Evolutionary conservation across 768 basidiomycete species (phyloP).

Genomic region (Phanerochaete carnosa): DNA sequence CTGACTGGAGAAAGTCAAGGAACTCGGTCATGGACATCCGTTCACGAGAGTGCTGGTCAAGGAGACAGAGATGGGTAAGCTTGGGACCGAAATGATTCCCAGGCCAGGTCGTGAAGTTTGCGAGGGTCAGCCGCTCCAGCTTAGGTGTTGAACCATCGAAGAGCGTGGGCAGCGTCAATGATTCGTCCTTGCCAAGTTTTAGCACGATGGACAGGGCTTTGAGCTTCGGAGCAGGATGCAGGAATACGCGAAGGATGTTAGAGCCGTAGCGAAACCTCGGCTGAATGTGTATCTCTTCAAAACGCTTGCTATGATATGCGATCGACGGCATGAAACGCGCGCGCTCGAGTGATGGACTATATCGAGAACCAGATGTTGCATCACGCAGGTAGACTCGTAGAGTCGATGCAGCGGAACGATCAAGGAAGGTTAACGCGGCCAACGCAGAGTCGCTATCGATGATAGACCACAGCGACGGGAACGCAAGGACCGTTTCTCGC

Average conservation of each 20-base stretch:
- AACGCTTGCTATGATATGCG: slow-evolving; percentile 1
- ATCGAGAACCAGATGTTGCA: background rate
- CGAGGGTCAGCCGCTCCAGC: slow-evolving; percentile 6
- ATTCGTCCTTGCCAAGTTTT: background rate
- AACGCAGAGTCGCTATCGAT: slow-evolving; percentile 9
- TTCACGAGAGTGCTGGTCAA: slow-evolving; percentile 5
- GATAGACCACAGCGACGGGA: slow-evolving; percentile 11
- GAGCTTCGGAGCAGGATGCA: slow-evolving; percentile 7
- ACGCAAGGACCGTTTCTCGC: slow-evolving; percentile 10
- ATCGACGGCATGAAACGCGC: slow-evolving; percentile 10
- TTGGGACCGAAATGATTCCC: slow-evolving; percentile 1
- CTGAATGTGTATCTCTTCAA: slow-evolving; percentile 12
- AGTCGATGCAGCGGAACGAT: slow-evolving; percentile 1
- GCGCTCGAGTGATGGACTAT: slow-evolving; percentile 10
- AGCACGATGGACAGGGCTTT: slow-evolving; percentile 7
- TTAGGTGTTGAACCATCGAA: slow-evolving; percentile 7
- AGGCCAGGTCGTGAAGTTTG: slow-evolving; percentile 10
- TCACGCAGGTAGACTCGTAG: slow-evolving; percentile 9
- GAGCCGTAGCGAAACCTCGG: slow-evolving; percentile 11
- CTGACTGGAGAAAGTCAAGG: slow-evolving; percentile 1
- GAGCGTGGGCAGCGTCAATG: slow-evolving; percentile 3
- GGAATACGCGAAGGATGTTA: slow-evolving; percentile 2
- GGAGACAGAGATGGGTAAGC: slow-evolving; percentile 10
- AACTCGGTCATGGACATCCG: slow-evolving; percentile 7
- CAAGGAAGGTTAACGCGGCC: slow-evolving; percentile 4